Evolutionary conservation across 495 filamentous ascomycete genomes (phyloP), one percentile per base, ranked within the genome.

Genomic region (Chaetomium tenue): DNA sequence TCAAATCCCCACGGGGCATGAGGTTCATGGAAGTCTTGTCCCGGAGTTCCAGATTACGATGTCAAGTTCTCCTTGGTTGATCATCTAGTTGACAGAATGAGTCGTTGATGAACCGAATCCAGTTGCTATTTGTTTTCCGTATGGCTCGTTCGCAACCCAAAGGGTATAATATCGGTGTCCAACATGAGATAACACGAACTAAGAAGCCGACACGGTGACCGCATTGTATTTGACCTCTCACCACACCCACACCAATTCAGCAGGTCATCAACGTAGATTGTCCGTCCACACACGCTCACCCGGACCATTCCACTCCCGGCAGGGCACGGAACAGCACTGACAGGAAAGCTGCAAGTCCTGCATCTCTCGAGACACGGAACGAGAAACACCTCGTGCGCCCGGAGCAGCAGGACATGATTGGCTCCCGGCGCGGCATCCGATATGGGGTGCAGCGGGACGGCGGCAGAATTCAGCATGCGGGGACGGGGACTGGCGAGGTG

Each of bases 401-500:
- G 4, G 5, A 37, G 5, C 26, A 5, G 28, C 28, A 26, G 0
- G n/a, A 18, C 26, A 30, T 54, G 26, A 54, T 54, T 54, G 26
- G 52, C 26, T 20, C 26, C 15, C 26, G 52, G 26, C 8, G 26
- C 25, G 52, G 52, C 52, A 37, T 25, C 52, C 52, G 52, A 18
- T 16, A 18, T 11, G 28, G 30, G 25, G 12, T 52, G 52, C 52
- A 30, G 52, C 28, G 52, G 28, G 26, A 54, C 11, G 5, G 18
- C 20, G 52, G 52, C 15, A 54, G 52, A 30, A 54, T 30, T 33
- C 52, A 37, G 26, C 52, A 37, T 54, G 52, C 52, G 52, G 26
- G 52, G 52, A 54, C 16, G 28, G 52, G 28, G 28, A 54, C 25
- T 37, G 28, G 52, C 52, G 52, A 30, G 48, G 26, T 54, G 28